Evolutionary conservation across 192 early-diverging fungal species (phyloP).

Genomic region (Coemansia interrupta): DNA sequence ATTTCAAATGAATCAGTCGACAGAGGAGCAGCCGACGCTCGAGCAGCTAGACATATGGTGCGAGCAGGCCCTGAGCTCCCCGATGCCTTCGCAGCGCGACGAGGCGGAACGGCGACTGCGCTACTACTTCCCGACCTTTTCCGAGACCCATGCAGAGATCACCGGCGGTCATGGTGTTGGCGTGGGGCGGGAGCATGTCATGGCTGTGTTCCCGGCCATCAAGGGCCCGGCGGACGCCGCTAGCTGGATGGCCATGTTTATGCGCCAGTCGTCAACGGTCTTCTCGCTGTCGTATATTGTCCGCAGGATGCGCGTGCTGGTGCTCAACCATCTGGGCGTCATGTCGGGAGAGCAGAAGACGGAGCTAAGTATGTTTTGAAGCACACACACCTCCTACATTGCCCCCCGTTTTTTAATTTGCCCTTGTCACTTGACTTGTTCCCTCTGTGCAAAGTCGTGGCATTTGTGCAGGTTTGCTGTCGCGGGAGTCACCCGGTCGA

Average conservation of each 20-base stretch:
- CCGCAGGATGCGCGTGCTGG: constrained; percentile 37
- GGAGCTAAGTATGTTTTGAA: constrained; percentile 47
- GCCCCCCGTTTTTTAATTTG: not conserved
- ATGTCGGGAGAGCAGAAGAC: constrained; percentile 34
- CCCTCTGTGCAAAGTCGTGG: not conserved
- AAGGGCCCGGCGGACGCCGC: constrained; percentile 50
- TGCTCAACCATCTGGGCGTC: constrained; percentile 49
- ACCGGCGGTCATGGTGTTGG: constrained; percentile 37
- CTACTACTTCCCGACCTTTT: constrained; percentile 80
- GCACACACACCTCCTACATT: not conserved
- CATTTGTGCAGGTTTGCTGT: not conserved
- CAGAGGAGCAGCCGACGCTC: constrained; percentile 40
- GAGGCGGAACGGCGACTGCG: constrained; percentile 71
- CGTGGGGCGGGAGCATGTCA: constrained; percentile 35
- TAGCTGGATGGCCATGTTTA: constrained; percentile 47
- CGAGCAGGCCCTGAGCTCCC: constrained; percentile 64
- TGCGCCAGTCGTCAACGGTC: constrained; percentile 42
- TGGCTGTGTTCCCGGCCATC: constrained; percentile 48
- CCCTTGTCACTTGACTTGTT: constrained; percentile 4
- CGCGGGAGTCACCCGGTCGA: not conserved
- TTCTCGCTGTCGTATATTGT: constrained; percentile 47
- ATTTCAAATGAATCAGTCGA: constrained; percentile 12
- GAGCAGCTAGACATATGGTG: constrained; percentile 56
- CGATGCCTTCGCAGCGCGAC: constrained; percentile 56
- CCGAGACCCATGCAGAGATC: constrained; percentile 53